Conservation (phyloP, 1,139 yeast genomes). For the Yamadazyma diddensiae region DNA sequence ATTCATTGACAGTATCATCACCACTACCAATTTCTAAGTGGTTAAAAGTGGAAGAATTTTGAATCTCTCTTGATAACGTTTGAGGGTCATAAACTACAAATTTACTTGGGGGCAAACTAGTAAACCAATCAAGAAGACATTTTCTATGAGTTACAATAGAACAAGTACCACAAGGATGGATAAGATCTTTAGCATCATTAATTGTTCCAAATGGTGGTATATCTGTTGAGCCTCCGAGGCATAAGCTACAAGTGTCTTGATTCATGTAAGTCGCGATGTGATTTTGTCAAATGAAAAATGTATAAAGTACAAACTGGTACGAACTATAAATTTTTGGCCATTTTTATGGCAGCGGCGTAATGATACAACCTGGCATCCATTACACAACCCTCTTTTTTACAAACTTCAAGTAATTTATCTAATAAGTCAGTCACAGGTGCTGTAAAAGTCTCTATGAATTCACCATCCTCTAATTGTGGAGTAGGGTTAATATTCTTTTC, state of each 20-base stretch:
- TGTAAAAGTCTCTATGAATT: conserved; percentile 77
- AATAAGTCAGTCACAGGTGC: conserved; percentile 63
- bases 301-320: neutral
- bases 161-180: conserved; percentile 43
- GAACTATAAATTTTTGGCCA: conserved; percentile 2
- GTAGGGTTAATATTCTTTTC: conserved; percentile 65
- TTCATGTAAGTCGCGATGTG: conserved; percentile 1
- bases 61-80: neutral
- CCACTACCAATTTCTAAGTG: conserved; percentile 18
- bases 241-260: conserved; percentile 30
- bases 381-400: conserved; percentile 58
- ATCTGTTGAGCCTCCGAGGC: conserved; percentile 40
- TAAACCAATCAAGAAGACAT: conserved; percentile 45
- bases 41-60: conserved; percentile 1
- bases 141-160: conserved; percentile 36
- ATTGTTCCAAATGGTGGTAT: conserved; percentile 41
- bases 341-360: conserved; percentile 65
- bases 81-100: conserved; percentile 22
- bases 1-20: conserved; percentile 2
- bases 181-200: conserved; percentile 37
- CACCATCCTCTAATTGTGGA: conserved; percentile 81
- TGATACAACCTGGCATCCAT: conserved; percentile 87
- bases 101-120: conserved; percentile 33
- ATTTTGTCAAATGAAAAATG: too few relatives aligned
- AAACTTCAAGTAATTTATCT: conserved; percentile 49